Evolutionary conservation across 306 rosid species (phyloP).

Genomic region (Castanopsis chinensis): DNA sequence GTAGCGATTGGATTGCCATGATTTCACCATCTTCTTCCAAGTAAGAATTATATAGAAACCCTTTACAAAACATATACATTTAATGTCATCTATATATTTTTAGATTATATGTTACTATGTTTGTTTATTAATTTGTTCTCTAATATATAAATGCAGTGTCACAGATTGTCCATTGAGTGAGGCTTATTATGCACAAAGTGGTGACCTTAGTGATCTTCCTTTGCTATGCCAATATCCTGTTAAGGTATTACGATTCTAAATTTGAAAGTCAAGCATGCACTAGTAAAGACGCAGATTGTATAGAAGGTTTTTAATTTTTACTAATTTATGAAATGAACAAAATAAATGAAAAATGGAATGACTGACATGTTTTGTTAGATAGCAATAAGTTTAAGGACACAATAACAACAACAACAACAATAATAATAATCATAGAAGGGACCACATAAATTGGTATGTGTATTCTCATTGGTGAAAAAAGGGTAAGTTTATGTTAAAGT

Average conservation of each 20-base stretch:
- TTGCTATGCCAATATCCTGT: constrained; percentile 94
- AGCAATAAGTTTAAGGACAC: too few relatives aligned
- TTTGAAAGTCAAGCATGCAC: neutral
- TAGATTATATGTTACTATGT: neutral
- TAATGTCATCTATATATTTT: neutral
- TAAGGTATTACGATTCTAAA: constrained; percentile 46
- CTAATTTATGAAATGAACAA: neutral
- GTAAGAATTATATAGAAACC: constrained; percentile 35
- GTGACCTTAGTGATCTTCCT: constrained; percentile 73
- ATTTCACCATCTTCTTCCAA: constrained; percentile 67
- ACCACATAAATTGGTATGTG: too few relatives aligned
- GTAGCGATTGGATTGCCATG: constrained; percentile 73
- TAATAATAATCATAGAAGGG: too few relatives aligned
- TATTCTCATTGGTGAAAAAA: too few relatives aligned
- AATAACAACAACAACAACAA: too few relatives aligned
- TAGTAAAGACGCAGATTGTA: too few relatives aligned
- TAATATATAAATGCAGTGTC: constrained; percentile 36
- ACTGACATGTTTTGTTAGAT: too few relatives aligned
- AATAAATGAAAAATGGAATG: neutral
- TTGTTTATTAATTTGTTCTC: neutral
- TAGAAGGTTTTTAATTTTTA: too few relatives aligned
- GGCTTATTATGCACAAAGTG: constrained; percentile 55
- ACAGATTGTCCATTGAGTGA: constrained; percentile 31
- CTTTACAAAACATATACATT: neutral
- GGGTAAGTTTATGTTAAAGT: too few relatives aligned